Percentiles rank a stretch among this genome's conserved stretches.
Conservation (phyloP, 176 grass and related monocot species). For the Rhipidocladum racemiflorum region DNA sequence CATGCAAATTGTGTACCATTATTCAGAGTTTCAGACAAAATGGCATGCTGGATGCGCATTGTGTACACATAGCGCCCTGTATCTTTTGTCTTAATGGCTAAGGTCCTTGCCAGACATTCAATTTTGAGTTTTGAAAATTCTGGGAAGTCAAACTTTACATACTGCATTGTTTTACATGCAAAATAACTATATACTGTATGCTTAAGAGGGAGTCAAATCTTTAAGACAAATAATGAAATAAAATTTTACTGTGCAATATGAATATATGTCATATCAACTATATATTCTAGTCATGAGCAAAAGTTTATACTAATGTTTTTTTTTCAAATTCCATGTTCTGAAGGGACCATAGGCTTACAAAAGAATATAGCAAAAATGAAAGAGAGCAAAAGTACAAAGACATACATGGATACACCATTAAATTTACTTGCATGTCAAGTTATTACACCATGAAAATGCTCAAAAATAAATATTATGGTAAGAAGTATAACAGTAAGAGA, state of each 20-base stretch:
- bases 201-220: background rate
- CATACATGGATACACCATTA: background rate
- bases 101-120: background rate
- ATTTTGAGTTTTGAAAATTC: background rate
- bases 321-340: background rate
- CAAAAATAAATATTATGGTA: conserved; percentile 1
- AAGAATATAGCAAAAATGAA: background rate
- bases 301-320: background rate
- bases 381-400: background rate
- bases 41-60: background rate
- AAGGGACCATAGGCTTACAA: background rate
- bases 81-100: background rate
- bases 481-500: background rate
- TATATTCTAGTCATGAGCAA: background rate
- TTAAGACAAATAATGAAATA: background rate
- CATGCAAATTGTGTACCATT: background rate
- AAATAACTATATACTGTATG: background rate
- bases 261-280: background rate
- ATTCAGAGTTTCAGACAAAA: background rate
- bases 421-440: background rate
- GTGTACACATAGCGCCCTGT: background rate
- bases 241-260: background rate
- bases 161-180: background rate
- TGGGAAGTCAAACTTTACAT: background rate
- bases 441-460: background rate